These are phyloP conservation scores for Fusarium cicatricum DNA, from an alignment of 2,329 filamentous ascomycete genomes.

Conservation along the genomic window DNA sequence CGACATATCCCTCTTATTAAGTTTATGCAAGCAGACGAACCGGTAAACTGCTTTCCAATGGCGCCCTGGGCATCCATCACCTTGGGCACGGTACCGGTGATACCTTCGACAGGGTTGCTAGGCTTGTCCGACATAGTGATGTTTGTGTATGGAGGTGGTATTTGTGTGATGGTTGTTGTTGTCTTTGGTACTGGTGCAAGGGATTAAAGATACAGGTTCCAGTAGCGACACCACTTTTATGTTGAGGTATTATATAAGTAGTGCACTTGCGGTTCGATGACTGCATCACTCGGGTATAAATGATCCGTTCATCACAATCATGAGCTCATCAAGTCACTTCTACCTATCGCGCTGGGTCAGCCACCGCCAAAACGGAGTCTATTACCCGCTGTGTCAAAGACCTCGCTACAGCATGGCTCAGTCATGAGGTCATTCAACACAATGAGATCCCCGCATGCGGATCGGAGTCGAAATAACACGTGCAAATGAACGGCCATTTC, in stretches of 20 bases:
- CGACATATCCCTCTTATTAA: no score
- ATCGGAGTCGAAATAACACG: no score
- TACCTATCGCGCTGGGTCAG: not conserved
- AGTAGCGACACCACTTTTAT: not conserved
- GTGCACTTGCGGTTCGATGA: not conserved
- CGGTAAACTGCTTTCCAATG: constrained; percentile 65
- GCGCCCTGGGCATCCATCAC: constrained; percentile 58
- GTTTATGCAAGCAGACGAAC: constrained; percentile 44
- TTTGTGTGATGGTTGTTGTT: no score
- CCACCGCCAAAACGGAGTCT: not conserved
- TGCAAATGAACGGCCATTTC: no score
- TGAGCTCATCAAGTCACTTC: no score
- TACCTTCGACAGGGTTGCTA: not conserved
- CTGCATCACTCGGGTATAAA: constrained; percentile 3
- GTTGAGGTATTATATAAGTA: not conserved
- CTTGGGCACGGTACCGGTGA: constrained; percentile 43
- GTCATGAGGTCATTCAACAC: constrained; percentile 14
- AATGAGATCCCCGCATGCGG: not conserved
- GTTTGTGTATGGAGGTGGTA: not conserved
- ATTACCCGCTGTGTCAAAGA: no score
- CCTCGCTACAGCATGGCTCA: not conserved
- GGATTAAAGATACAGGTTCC: not conserved
- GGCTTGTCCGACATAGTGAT: constrained; percentile 30
- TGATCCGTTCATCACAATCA: not conserved
- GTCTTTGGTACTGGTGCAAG: not conserved